phyloP scores from a whole-genome alignment of 306 rosid species.

The Arachis stenosperma region DNA sequence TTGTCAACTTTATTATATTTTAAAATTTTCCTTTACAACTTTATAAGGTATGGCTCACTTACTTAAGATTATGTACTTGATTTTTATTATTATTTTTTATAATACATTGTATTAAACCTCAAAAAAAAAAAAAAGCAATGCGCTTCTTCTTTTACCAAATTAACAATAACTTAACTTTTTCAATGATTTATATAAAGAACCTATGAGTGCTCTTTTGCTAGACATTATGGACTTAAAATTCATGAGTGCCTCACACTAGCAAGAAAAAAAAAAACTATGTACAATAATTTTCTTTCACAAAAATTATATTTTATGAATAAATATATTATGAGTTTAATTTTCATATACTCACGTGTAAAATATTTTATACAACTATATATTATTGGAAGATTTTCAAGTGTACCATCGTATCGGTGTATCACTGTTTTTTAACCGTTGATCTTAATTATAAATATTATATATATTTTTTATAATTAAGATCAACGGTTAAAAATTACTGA shows the following conservation, averaged over 20 bases:
- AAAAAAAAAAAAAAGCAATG: background rate
- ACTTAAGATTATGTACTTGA: background rate
- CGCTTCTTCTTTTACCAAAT: background rate
- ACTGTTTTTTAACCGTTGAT: no score
- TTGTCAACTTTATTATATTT: background rate
- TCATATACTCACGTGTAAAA: no score
- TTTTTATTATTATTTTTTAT: background rate
- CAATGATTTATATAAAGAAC: background rate
- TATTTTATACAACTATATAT: no score
- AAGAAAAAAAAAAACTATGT: background rate
- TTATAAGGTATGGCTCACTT: background rate
- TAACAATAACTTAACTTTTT: background rate
- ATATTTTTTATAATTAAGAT: no score
- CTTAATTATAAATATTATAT: no score
- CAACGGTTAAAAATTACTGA: no score
- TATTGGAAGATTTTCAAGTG: no score
- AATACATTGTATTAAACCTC: background rate
- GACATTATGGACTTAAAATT: no score
- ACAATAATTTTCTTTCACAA: no score
- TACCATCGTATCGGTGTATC: no score
- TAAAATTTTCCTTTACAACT: background rate
- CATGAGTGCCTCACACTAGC: background rate
- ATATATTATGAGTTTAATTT: no score
- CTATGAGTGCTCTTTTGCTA: background rate
- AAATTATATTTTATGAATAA: no score